phyloP scores from a whole-genome alignment of 257 asterid genomes.

The Dorcoceras hygrometricum region DNA sequence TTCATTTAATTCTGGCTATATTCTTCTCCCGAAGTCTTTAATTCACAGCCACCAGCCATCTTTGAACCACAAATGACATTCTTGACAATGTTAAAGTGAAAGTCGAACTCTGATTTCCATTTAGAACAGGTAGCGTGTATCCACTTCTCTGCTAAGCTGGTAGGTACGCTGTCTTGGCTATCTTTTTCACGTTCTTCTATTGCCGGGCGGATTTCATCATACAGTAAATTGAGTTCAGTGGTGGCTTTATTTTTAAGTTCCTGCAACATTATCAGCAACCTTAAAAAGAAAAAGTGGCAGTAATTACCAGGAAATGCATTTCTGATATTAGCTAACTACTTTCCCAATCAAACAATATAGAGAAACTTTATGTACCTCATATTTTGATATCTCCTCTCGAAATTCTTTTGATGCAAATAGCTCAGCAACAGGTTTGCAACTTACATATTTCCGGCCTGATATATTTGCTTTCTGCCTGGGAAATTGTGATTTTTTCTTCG shows the following conservation, averaged over 20 bases:
- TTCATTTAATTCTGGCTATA: conserved; percentile 30
- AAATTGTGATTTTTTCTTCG: conserved; percentile 56
- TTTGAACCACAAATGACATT: conserved; percentile 55
- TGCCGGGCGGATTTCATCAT: conserved; percentile 87
- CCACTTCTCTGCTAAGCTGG: conserved; percentile 80
- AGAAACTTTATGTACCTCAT: conserved; percentile 47
- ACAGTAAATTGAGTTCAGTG: conserved; percentile 53
- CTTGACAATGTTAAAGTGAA: conserved; percentile 60
- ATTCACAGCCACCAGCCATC: conserved; percentile 16
- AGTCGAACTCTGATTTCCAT: conserved; percentile 68
- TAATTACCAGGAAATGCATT: background rate
- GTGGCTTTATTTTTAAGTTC: conserved; percentile 56
- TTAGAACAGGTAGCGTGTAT: conserved; percentile 72
- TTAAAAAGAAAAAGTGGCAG: background rate
- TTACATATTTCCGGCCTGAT: conserved; percentile 45
- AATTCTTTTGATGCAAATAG: conserved; percentile 66
- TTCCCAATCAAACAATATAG: background rate
- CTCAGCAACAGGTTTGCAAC: conserved; percentile 52
- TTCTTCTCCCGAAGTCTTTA: conserved; percentile 27
- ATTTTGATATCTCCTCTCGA: conserved; percentile 60
- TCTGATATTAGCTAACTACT: background rate
- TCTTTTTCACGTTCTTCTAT: conserved; percentile 86
- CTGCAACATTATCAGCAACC: conserved; percentile 35
- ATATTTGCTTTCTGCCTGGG: conserved; percentile 44
- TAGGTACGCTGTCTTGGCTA: conserved; percentile 77